Evolutionary conservation across 108 stramenopile species (phyloP), one percentile per base, ranked within the genome.

Genomic region (Cylindrotheca fusiformis): DNA sequence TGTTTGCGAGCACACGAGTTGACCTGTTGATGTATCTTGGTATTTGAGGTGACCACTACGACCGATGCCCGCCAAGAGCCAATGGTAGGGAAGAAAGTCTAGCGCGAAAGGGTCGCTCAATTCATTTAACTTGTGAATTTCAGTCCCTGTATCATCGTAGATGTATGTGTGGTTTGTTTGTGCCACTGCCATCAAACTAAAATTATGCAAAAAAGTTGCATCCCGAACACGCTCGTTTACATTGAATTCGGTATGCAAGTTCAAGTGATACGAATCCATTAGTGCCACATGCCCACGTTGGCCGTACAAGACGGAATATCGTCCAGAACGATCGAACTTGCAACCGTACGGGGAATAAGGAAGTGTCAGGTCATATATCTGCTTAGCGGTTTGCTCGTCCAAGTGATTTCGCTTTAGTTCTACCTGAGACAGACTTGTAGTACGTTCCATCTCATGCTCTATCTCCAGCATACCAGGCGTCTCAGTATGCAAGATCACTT

Each of bases 71-170:
- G 96, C 79, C 50, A 99, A 71, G 67, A 99, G 58, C 86, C 96
- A 98, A 78, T 99, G 99, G 78, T 98, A 93, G 0, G 99, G 99
- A 46, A 99, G 67, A 68, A 94, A 99, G 55, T 92, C 79, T 63
- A 99, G 55, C n/a, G 74, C 71, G 25, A 80, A 64, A 0, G 97
- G 93, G 57, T 91, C 90, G 41, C 72, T 55, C 69, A 97, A 95
- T 20, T 85, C 69, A 21, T 76, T 75, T 67, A 99, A 60, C 36
- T 90, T 69, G 69, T 99, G 99, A 30, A 98, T 77, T 85, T 99
- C 99, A 5, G 80, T 86, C 1, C 99, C 99, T 18, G 74, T 61
- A 29, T 95, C 73, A 74, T 98, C 97, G 72, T 99, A 99, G 65
- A 99, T 94, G 75, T 89, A 97, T 5, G 88, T 92, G 72, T 96